Percentiles rank a stretch among this genome's conserved stretches.
These are phyloP conservation scores for Mallotus japonicus DNA, from an alignment of 441 rosid genomes.

Conservation along the genomic window DNA sequence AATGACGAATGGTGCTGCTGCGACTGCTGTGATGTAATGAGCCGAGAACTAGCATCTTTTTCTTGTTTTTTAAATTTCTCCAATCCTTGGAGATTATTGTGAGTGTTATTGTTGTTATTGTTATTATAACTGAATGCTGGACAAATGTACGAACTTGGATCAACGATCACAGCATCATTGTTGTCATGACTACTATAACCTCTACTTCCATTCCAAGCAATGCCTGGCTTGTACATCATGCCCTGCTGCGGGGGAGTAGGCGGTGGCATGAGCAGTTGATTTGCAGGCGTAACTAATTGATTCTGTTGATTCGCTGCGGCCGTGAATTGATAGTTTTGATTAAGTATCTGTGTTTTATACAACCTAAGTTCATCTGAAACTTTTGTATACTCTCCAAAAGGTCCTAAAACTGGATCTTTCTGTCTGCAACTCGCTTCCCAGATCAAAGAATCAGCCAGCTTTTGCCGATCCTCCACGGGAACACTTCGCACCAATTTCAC, in stretches of 20 bases:
- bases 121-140: neutral
- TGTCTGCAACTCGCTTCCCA: slow-evolving; percentile 68
- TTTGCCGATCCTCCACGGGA: slow-evolving; percentile 48
- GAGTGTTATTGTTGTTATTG: neutral
- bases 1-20: slow-evolving; percentile 6
- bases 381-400: slow-evolving; percentile 53
- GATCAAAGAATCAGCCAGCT: slow-evolving; percentile 61
- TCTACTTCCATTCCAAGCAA: slow-evolving; percentile 22
- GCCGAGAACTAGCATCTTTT: neutral
- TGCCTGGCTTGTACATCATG: slow-evolving; percentile 7
- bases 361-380: slow-evolving; percentile 58
- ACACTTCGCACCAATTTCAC: slow-evolving; percentile 62
- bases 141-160: slow-evolving; percentile 21
- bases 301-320: neutral
- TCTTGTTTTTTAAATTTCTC: slow-evolving; percentile 12
- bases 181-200: neutral
- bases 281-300: slow-evolving; percentile 19
- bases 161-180: slow-evolving; percentile 21
- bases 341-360: slow-evolving; percentile 23
- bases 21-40: slow-evolving; percentile 1
- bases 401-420: slow-evolving; percentile 48
- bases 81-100: neutral
- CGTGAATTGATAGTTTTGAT: neutral
- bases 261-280: neutral
- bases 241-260: neutral